phyloP scores from a whole-genome alignment of 352 stramenopile species.

The Pythium biforme region DNA sequence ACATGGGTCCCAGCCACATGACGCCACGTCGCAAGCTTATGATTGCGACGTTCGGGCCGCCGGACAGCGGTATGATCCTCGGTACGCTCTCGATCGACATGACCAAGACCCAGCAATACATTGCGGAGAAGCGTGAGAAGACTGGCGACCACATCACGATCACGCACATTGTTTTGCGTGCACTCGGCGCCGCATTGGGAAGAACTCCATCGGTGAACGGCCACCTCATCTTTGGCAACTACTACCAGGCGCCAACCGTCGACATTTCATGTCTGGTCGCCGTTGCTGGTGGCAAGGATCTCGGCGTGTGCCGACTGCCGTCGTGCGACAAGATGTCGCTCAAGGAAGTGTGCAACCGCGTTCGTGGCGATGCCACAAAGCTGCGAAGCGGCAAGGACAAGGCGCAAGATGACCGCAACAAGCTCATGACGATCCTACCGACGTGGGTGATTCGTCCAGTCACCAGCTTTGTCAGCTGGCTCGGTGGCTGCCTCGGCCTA shows the following conservation, averaged over 20 bases:
- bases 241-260: conserved; percentile 57
- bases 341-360: conserved; percentile 39
- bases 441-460: conserved; percentile 55
- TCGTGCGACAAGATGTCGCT: conserved; percentile 60
- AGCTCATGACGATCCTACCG: conserved; percentile 52
- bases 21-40: conserved; percentile 63
- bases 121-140: conserved; percentile 48
- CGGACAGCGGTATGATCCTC: conserved; percentile 66
- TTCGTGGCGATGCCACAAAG: conserved; percentile 51
- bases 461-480: conserved; percentile 61
- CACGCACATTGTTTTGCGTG: conserved; percentile 65
- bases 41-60: conserved; percentile 59
- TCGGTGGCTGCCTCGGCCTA: conserved; percentile 54
- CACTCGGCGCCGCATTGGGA: conserved; percentile 48
- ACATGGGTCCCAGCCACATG: conserved; percentile 59
- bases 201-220: conserved; percentile 65
- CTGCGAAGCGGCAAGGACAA: conserved; percentile 57
- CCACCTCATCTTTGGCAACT: conserved; percentile 69
- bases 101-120: conserved; percentile 59
- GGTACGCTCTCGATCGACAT: conserved; percentile 69
- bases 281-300: conserved; percentile 54
- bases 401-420: conserved; percentile 61
- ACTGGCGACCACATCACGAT: conserved; percentile 59
- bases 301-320: conserved; percentile 50
- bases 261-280: conserved; percentile 70